Conservation (phyloP, 441 rosid species). For the Daphne laureola region DNA sequence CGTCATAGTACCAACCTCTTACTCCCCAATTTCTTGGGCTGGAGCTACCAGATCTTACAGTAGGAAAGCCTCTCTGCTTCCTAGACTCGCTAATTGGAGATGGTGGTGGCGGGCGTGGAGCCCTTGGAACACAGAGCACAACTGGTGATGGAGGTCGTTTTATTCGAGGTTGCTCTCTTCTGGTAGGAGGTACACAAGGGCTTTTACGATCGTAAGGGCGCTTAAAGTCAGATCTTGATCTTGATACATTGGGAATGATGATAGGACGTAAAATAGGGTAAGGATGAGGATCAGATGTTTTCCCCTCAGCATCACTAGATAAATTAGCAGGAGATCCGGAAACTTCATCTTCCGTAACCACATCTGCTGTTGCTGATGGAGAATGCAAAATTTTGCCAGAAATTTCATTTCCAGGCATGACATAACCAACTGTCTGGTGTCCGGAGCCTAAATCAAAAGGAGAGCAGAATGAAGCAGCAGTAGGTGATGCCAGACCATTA, state of each 20-base stretch:
- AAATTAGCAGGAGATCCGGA: conserved; percentile 52
- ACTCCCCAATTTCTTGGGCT: conserved; percentile 98
- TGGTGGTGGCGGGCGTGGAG: conserved; percentile 93
- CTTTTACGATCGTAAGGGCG: conserved; percentile 64
- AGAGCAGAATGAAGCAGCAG: conserved; percentile 85
- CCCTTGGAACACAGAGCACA: conserved; percentile 92
- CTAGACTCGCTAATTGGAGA: conserved; percentile 86
- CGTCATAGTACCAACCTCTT: conserved; percentile 83
- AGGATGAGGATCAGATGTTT: conserved; percentile 62
- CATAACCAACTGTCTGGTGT: conserved; percentile 87
- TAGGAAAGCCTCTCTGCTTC: conserved; percentile 86
- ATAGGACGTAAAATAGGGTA: conserved; percentile 91
- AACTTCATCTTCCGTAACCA: conserved; percentile 54
- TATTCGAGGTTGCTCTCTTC: conserved; percentile 79
- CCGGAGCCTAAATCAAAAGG: conserved; percentile 79
- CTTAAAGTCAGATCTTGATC: conserved; percentile 65
- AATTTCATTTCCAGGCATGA: conserved; percentile 75
- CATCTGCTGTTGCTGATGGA: conserved; percentile 49
- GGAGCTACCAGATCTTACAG: conserved; percentile 98
- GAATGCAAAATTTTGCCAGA: conserved; percentile 61
- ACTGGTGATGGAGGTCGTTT: conserved; percentile 98
- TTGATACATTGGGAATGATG: conserved; percentile 73
- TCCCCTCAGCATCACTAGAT: conserved; percentile 68
- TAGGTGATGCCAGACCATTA: conserved; percentile 92
- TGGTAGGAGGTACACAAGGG: conserved; percentile 71